Evolutionary conservation across 1,284 basidiomycete genomes (phyloP), one percentile per base, ranked within the genome.

Genomic region (Ceratobasidium sp.): DNA sequence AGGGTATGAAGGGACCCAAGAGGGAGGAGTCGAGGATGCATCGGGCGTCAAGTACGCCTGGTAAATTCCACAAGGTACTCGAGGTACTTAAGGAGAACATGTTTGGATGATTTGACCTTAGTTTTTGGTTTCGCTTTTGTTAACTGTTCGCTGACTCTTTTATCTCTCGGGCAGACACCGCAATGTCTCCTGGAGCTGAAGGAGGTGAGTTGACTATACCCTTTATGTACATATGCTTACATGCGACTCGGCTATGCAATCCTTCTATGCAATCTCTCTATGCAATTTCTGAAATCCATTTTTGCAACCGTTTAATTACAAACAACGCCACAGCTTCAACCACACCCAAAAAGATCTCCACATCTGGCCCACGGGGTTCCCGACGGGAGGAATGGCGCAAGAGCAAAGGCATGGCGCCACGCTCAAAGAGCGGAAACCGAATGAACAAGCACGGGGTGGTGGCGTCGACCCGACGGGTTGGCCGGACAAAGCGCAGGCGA

Each of bases 311-410:
- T n/a, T n/a, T n/a, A n/a, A n/a, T n/a, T n/a, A n/a, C n/a, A n/a
- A n/a, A n/a, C n/a, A n/a, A n/a, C n/a, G n/a, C n/a, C n/a, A n/a
- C 45, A 68, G 57, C 52, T 15, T 12, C 76, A 34, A 71, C 73
- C 50, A 70, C 69, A 43, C 69, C 79, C 20, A 79, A 81, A 73
- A 80, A 80, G 22, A 80, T 91, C 71, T 91, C 90, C 22, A 92
- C 91, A 2, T 90, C 91, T 75, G 90, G 90, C 15, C 84, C 86
- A 3, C 86, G 90, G 45, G 80, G 81, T 50, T 90, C 90, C 56
- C 81, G 90, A 68, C 81, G 87, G 72, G 89, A 91, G 74, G 82
- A 87, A 73, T 92, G 91, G 91, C 82, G 90, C 74, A 78, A 79
- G 69, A 88, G 91, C 42, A 92, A 91, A 75, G 90, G 91, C 50